Evolutionary conservation across 1,139 yeast genomes (phyloP).

Genomic region (Debaryomycetaceae sp.): DNA sequence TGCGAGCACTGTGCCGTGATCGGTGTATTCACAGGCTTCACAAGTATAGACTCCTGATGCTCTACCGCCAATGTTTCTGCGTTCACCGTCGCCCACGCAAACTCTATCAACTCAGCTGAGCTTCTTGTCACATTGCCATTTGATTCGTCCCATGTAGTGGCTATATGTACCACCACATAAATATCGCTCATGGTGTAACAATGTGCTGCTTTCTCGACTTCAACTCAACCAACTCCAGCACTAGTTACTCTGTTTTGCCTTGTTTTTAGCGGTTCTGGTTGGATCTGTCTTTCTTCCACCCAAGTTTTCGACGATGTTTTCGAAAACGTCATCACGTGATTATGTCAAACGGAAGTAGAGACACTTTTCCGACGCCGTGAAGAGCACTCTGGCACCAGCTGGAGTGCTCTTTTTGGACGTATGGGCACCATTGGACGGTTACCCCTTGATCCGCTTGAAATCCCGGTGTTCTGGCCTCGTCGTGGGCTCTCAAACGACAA

Average conservation of each 20-base stretch:
- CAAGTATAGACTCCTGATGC: conserved; percentile 42
- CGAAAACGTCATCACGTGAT: not conserved
- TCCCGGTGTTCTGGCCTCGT: no score
- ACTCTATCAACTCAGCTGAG: conserved; percentile 61
- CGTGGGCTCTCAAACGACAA: no score
- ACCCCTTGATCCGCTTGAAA: no score
- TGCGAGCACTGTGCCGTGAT: conserved; percentile 61
- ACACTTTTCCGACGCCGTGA: not conserved
- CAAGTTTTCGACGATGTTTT: not conserved
- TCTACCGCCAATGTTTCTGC: conserved; percentile 33
- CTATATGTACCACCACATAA: conserved; percentile 59
- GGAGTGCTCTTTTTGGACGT: no score
- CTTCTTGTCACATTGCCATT: conserved; percentile 58
- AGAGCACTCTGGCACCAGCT: no score
- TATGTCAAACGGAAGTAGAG: not conserved
- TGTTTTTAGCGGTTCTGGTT: not conserved
- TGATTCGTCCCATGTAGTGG: conserved; percentile 70
- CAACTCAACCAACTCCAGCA: not conserved
- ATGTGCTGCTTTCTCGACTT: not conserved
- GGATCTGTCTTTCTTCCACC: not conserved
- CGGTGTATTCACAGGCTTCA: conserved; percentile 67
- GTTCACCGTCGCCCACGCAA: conserved; percentile 59
- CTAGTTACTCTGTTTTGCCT: not conserved
- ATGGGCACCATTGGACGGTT: no score
- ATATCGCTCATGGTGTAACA: conserved; percentile 47